A percentile compares a stretch with the other conserved stretches of the same genome.
Evolutionary conservation across 495 filamentous ascomycete species (phyloP).

Genomic region (Aspergillus steynii): DNA sequence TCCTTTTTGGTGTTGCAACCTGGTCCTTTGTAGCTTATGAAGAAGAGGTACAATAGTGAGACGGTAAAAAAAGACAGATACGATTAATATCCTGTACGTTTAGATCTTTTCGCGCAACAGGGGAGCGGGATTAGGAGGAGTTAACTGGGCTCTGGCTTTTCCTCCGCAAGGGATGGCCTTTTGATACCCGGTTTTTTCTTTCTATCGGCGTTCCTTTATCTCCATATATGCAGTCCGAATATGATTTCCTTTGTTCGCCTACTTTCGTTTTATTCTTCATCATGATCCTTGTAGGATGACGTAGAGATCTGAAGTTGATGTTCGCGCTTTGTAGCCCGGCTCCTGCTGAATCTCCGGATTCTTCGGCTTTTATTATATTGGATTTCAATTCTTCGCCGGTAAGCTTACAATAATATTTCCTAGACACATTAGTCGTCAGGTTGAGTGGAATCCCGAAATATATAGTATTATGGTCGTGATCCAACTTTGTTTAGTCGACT

Average conservation of each 20-base stretch:
- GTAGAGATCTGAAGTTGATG: neutral
- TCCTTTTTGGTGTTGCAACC: constrained; percentile 12
- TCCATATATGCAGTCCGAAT: constrained; percentile 32
- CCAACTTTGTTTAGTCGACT: neutral
- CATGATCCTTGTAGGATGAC: neutral
- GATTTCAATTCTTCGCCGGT: too few species aligned
- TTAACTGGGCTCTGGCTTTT: constrained; percentile 11
- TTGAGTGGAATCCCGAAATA: neutral
- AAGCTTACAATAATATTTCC: too few species aligned
- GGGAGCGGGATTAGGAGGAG: constrained; percentile 31
- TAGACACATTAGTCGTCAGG: too few species aligned
- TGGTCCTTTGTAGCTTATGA: constrained; percentile 23
- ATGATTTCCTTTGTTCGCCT: constrained; percentile 34
- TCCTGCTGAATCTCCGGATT: neutral
- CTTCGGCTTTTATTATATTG: too few species aligned
- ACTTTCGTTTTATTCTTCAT: neutral
- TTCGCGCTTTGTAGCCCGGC: neutral
- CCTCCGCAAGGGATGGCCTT: constrained; percentile 14
- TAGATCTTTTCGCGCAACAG: constrained; percentile 47
- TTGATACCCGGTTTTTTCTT: constrained; percentile 17
- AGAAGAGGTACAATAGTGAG: constrained; percentile 21
- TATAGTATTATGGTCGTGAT: neutral
- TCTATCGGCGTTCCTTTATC: constrained; percentile 13
- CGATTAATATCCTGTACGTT: constrained; percentile 54
- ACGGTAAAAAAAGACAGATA: constrained; percentile 35